Evolutionary conservation across 305 asterid species (phyloP).

Genomic region (Solanum hybrid): DNA sequence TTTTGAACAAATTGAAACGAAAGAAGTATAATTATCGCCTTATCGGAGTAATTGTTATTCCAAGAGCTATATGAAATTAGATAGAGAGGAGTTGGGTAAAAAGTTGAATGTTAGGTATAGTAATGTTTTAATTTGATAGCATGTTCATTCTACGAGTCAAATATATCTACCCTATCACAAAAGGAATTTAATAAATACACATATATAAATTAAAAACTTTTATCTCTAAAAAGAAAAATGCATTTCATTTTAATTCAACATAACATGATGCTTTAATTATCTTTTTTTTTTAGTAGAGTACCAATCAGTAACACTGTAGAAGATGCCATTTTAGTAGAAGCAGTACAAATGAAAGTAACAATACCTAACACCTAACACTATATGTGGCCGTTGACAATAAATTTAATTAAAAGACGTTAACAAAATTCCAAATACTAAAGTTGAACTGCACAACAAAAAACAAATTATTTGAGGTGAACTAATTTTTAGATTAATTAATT

Average conservation of each 20-base stretch:
- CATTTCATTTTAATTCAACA: not conserved
- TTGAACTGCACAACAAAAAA: not conserved
- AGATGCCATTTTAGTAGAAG: not conserved
- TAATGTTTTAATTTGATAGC: not conserved
- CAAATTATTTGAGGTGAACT: not conserved
- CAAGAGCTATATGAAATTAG: not conserved
- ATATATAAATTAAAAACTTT: not conserved
- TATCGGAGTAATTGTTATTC: not conserved
- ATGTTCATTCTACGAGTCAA: not conserved
- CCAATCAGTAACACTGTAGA: not conserved
- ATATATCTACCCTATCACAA: not conserved
- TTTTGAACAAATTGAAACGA: not conserved
- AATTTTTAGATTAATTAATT: not conserved
- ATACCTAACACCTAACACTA: not conserved
- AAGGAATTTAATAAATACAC: not conserved
- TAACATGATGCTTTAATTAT: not conserved
- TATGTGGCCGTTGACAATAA: not conserved
- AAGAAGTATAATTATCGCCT: not conserved
- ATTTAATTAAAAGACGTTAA: not conserved
- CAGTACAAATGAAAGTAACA: conserved; percentile 1
- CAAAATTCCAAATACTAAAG: not conserved
- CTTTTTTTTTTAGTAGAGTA: not conserved
- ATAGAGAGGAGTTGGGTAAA: not conserved
- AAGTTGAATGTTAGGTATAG: not conserved
- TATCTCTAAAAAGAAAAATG: not conserved